These are phyloP conservation scores for Penicillium sclerotigenum DNA, from an alignment of 2,329 filamentous ascomycete species.

Conservation along the genomic window DNA sequence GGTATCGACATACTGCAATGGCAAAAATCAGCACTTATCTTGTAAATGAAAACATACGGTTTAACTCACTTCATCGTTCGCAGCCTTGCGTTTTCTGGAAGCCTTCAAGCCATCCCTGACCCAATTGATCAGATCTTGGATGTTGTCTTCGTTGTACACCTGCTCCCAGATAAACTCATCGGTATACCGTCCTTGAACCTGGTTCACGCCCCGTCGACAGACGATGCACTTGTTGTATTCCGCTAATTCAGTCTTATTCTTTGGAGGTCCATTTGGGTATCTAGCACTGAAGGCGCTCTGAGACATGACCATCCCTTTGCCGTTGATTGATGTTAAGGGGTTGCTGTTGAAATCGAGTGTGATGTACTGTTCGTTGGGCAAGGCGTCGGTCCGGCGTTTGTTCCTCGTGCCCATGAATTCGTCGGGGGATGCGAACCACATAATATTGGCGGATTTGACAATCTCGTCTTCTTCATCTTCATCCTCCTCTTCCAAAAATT, in stretches of 20 bases:
- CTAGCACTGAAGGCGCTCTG: slow-evolving; percentile 61
- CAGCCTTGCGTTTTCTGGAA: slow-evolving; percentile 55
- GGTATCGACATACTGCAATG: slow-evolving; percentile 37
- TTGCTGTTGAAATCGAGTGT: slow-evolving; percentile 85
- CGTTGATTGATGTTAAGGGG: slow-evolving; percentile 82
- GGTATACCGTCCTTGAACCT: slow-evolving; percentile 83
- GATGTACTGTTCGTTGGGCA: slow-evolving; percentile 89
- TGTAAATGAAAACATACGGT: neutral
- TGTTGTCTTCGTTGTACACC: slow-evolving; percentile 64
- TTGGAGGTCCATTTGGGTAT: slow-evolving; percentile 74
- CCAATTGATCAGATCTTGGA: slow-evolving; percentile 63
- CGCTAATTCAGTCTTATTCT: slow-evolving; percentile 55
- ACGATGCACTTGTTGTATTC: slow-evolving; percentile 84
- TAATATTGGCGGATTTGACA: slow-evolving; percentile 75
- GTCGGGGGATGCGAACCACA: slow-evolving; percentile 88
- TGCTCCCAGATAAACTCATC: slow-evolving; percentile 92
- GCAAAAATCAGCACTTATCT: slow-evolving; percentile 12
- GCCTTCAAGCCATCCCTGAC: slow-evolving; percentile 65
- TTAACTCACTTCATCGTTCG: slow-evolving; percentile 37
- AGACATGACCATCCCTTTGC: slow-evolving; percentile 79
- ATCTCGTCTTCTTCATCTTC: slow-evolving; percentile 55
- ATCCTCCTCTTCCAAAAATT: slow-evolving; percentile 71
- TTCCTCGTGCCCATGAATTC: slow-evolving; percentile 80
- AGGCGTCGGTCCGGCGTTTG: slow-evolving; percentile 76
- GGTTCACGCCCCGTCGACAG: slow-evolving; percentile 85